A percentile compares a stretch with the other conserved stretches of the same genome.
phyloP scores from a whole-genome alignment of 805 yeast genomes.

The Brettanomyces bruxellensis region DNA sequence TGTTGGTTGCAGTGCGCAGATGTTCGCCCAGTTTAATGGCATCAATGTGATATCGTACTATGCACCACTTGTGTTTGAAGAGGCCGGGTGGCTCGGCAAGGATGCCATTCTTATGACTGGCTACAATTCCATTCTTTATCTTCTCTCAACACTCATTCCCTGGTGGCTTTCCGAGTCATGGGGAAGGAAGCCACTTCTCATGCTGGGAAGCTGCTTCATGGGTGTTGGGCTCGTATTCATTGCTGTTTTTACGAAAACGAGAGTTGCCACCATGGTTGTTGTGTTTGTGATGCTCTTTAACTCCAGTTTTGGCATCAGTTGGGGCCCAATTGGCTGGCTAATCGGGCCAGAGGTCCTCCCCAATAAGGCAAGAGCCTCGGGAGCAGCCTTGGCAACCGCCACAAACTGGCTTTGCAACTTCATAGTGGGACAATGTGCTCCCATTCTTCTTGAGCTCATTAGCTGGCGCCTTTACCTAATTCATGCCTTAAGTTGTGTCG shows the following conservation, averaged over 20 bases:
- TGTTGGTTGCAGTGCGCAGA: slow-evolving; percentile 84
- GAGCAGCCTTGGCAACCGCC: slow-evolving; percentile 86
- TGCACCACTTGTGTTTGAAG: slow-evolving; percentile 89
- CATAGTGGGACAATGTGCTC: slow-evolving; percentile 87
- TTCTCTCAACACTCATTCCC: slow-evolving; percentile 66
- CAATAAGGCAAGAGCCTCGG: slow-evolving; percentile 74
- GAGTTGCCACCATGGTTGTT: slow-evolving; percentile 39
- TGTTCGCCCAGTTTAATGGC: slow-evolving; percentile 91
- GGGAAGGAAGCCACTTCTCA: slow-evolving; percentile 83
- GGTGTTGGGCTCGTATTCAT: slow-evolving; percentile 58
- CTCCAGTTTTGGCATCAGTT: slow-evolving; percentile 78
- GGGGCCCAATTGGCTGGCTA: slow-evolving; percentile 95
- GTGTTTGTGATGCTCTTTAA: slow-evolving; percentile 69
- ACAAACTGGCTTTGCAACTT: slow-evolving; percentile 91
- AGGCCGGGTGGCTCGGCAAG: slow-evolving; percentile 91
- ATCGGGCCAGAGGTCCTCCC: slow-evolving; percentile 79
- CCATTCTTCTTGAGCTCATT: slow-evolving; percentile 67
- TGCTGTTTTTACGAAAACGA: slow-evolving; percentile 61
- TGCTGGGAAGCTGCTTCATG: slow-evolving; percentile 77
- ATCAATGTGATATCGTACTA: slow-evolving; percentile 88
- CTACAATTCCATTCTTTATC: slow-evolving; percentile 51
- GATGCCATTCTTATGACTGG: slow-evolving; percentile 90
- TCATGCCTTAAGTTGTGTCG: slow-evolving; percentile 69
- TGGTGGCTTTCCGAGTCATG: slow-evolving; percentile 86
- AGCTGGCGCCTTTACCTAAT: slow-evolving; percentile 75